phyloP scores from a whole-genome alignment of 768 basidiomycete genomes.

The Termitomyces sp. region DNA sequence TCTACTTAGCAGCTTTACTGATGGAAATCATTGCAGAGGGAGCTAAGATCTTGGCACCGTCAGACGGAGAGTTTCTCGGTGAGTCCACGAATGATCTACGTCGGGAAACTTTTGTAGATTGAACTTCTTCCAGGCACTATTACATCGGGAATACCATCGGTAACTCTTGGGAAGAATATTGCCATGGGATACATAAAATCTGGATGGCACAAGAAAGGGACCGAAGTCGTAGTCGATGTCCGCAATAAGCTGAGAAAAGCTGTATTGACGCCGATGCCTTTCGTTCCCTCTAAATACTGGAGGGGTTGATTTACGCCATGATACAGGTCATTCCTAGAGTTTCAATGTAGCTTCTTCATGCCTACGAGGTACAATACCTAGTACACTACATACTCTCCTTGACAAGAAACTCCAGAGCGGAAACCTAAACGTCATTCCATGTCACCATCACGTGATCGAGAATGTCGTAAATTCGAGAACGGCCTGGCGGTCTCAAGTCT shows the following conservation, averaged over 20 bases:
- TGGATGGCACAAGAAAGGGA: constrained; percentile 90
- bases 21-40: constrained; percentile 50
- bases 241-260: constrained; percentile 77
- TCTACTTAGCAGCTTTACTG: background rate
- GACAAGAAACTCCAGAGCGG: too few species aligned
- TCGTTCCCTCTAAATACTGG: constrained; percentile 80
- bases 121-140: constrained; percentile 52
- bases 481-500: background rate
- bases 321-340: background rate
- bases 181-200: constrained; percentile 90
- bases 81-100: constrained; percentile 18
- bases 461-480: constrained; percentile 2
- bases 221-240: constrained; percentile 79
- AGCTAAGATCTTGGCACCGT: constrained; percentile 64
- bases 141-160: constrained; percentile 96
- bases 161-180: constrained; percentile 85
- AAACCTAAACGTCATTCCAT: too few species aligned
- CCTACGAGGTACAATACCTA: too few species aligned
- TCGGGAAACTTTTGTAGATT: background rate
- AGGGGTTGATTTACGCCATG: constrained; percentile 36
- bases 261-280: constrained; percentile 81
- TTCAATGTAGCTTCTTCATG: background rate
- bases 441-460: background rate
- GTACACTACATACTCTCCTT: too few species aligned
- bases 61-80: constrained; percentile 60